Conservation (phyloP, 495 filamentous ascomycete species). For the Choiromyces venosus region DNA sequence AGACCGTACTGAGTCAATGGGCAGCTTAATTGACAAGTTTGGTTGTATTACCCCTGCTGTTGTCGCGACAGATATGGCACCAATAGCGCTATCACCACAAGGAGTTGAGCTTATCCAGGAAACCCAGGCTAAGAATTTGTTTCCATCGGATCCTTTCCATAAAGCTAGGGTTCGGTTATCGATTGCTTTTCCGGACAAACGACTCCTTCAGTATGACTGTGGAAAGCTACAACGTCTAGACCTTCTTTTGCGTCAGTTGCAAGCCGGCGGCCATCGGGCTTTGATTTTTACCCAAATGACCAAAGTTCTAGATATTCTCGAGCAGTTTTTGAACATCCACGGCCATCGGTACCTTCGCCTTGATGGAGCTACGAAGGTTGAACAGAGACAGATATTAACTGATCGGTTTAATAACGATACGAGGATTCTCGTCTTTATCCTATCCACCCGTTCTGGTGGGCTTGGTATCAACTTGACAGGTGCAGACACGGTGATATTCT, state of each 20-base stretch:
- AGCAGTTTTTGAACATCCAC: constrained; percentile 97
- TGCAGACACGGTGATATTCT: constrained; percentile 98
- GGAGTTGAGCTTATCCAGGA: constrained; percentile 60
- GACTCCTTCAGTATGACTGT: constrained; percentile 93
- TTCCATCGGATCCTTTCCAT: constrained; percentile 71
- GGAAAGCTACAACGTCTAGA: constrained; percentile 93
- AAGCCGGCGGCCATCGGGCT: constrained; percentile 84
- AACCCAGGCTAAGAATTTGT: constrained; percentile 42
- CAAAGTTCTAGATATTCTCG: constrained; percentile 93
- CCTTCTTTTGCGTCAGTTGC: constrained; percentile 75
- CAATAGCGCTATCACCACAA: constrained; percentile 55
- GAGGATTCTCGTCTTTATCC: constrained; percentile 88
- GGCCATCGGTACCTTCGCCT: constrained; percentile 93
- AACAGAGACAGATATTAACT: constrained; percentile 90
- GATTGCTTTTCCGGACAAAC: constrained; percentile 94
- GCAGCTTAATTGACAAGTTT: constrained; percentile 75
- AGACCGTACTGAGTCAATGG: constrained; percentile 63
- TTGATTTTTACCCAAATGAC: constrained; percentile 99
- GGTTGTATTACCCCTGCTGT: constrained; percentile 86
- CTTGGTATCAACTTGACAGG: constrained; percentile 95
- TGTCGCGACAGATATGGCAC: constrained; percentile 68
- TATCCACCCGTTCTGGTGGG: constrained; percentile 89
- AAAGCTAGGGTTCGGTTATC: constrained; percentile 86
- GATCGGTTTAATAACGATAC: constrained; percentile 95
- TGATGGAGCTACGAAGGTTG: constrained; percentile 89